These are phyloP conservation scores for Salicornia ramosissima DNA, from an alignment of 148 eudicot species.

Conservation along the genomic window DNA sequence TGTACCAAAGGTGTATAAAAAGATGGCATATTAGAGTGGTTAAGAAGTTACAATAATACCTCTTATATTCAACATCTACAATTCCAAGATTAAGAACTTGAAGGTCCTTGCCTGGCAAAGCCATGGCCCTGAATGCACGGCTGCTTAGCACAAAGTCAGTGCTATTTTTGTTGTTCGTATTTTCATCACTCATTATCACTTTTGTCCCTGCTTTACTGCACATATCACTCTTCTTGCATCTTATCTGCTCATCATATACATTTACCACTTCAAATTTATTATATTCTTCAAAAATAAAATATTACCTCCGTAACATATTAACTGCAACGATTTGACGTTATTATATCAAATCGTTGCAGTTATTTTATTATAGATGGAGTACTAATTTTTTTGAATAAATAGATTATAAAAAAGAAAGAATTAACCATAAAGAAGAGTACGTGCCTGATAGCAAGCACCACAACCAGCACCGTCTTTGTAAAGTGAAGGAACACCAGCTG, in stretches of 20 bases:
- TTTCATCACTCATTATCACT: constrained; percentile 54
- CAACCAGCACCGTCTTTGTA: constrained; percentile 77
- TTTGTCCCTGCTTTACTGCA: constrained; percentile 53
- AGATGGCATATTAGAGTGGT: no score
- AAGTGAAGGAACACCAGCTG: constrained; percentile 62
- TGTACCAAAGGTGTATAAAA: no score
- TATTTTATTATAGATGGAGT: no score
- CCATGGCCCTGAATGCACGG: constrained; percentile 70
- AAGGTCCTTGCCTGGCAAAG: constrained; percentile 48
- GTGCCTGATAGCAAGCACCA: constrained; percentile 86
- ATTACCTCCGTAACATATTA: no score
- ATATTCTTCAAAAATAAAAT: no score
- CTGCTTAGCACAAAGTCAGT: constrained; percentile 68
- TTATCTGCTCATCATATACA: constrained; percentile 12
- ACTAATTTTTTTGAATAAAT: no score
- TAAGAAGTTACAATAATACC: no score
- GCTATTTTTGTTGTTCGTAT: constrained; percentile 31
- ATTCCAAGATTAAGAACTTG: constrained; percentile 44
- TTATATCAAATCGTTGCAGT: no score
- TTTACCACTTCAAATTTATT: no score
- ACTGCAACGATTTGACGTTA: no score
- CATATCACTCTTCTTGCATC: constrained; percentile 50
- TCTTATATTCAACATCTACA: constrained; percentile 25
- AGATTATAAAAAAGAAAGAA: no score
- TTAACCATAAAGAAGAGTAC: no score